These are phyloP conservation scores for Calonectria hongkongensis DNA, from an alignment of 2,329 filamentous ascomycete genomes.

Conservation along the genomic window DNA sequence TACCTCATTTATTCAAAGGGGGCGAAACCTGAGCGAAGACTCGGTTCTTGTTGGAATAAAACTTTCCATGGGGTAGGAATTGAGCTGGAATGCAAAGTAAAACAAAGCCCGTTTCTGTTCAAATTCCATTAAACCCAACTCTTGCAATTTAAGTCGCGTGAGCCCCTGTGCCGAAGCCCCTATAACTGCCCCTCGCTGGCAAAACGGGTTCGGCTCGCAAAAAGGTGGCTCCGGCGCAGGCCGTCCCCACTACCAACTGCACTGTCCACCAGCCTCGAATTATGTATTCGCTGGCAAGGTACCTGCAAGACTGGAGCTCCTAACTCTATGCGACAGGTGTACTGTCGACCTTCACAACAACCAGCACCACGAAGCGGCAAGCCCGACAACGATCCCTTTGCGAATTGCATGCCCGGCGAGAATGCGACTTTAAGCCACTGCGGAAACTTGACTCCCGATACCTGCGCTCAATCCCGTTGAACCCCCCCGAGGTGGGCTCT, in stretches of 20 bases:
- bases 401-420: conserved; percentile 31
- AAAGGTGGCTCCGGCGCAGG: conserved; percentile 53
- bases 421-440: conserved; percentile 45
- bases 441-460: conserved; percentile 25
- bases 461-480: conserved; percentile 37
- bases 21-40: not conserved
- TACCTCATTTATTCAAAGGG: not conserved
- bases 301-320: conserved; percentile 48
- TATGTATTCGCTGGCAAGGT: conserved; percentile 43
- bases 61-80: not conserved
- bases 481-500: conserved; percentile 45
- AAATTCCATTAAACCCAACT: not conserved
- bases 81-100: not conserved
- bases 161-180: conserved; percentile 15
- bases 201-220: conserved; percentile 52
- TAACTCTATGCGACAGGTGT: conserved; percentile 56
- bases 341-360: conserved; percentile 47
- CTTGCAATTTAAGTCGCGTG: conserved; percentile 14
- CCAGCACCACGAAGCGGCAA: conserved; percentile 35
- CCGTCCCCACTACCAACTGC: conserved; percentile 47
- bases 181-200: conserved; percentile 27
- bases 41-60: not conserved
- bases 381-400: conserved; percentile 29
- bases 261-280: conserved; percentile 42
- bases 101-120: not conserved